Evolutionary conservation across 371 early-diverging fungal genomes (phyloP), one percentile per base, ranked within the genome.

Genomic region (Mortierella sp.): DNA sequence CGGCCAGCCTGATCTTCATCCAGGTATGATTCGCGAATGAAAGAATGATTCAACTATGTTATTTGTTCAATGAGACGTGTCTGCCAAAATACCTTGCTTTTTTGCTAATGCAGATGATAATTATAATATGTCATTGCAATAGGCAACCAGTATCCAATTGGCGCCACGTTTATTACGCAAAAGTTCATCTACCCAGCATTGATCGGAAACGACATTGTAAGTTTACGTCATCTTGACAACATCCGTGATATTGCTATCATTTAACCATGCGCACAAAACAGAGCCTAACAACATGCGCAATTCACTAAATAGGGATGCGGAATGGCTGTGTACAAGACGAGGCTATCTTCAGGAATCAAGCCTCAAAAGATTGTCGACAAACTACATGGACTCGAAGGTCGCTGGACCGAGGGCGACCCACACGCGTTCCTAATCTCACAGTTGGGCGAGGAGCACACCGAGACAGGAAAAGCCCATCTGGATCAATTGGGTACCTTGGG

Each of bases 1-100:
- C 28, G 92, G 92, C 26, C 90, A 91, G 80, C 92, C 92, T 0
- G 92, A 92, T 76, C 85, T 92, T 34, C 92, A 92, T 77, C 89
- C 90, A 45, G 92, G 92, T 76, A 84, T 72, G 63, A 19, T n/a
- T 26, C 34, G 63, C 31, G 34, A 16, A 50, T 10, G 54, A 42
- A 21, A 38, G 24, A 4, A 42, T 55, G 44, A 38, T 14, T 24
- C 14, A 0, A 28, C 28, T 13, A 8, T 60, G n/a, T 28, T n/a
- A 26, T 74, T 38, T 47, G 31, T 34, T 70, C 19, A 13, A 42
- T 28, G 3, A 50, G 16, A 5, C 42, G 31, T 70, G 13, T 5
- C 34, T 75, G 55, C 21, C 45, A 72, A 63, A 72, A 63, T 60
- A 14, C 14, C 14, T 72, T 9, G 13, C 24, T 42, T 48, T 54